Percentiles rank a stretch among this genome's conserved stretches.
phyloP scores from a whole-genome alignment of 306 rosid genomes.

The Trifolium dubium region DNA sequence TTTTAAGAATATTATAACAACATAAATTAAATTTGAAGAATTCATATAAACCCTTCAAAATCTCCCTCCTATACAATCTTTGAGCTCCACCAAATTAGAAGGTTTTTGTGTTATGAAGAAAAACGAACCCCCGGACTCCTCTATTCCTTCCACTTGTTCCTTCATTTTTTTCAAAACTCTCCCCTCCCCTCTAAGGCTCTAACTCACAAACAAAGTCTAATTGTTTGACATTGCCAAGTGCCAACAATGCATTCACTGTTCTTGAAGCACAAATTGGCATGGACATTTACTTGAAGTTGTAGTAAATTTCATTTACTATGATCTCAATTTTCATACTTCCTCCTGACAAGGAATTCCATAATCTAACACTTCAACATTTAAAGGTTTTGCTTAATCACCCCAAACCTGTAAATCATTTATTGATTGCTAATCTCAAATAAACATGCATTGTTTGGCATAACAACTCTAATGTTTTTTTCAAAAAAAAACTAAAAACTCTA shows the following conservation, averaged over 20 bases:
- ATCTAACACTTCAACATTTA: conserved; percentile 1
- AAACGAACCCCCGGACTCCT: too few species aligned
- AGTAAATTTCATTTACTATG: conserved; percentile 16
- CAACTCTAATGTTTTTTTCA: conserved; percentile 7
- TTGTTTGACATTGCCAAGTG: conserved; percentile 2
- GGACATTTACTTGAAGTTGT: not conserved
- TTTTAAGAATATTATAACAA: too few species aligned
- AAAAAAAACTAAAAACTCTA: too few species aligned
- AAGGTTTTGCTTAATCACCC: conserved; percentile 15
- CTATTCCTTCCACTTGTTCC: too few species aligned
- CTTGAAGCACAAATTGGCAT: conserved; percentile 13
- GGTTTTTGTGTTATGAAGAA: too few species aligned
- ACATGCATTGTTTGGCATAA: conserved; percentile 22
- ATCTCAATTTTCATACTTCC: not conserved
- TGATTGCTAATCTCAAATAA: not conserved
- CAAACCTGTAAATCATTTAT: not conserved
- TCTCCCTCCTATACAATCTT: too few species aligned
- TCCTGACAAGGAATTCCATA: not conserved
- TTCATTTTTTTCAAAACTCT: too few species aligned
- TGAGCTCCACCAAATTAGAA: too few species aligned
- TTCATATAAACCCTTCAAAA: too few species aligned
- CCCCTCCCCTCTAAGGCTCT: too few species aligned
- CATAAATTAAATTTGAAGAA: too few species aligned
- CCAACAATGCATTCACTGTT: not conserved
- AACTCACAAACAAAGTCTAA: not conserved